Base-by-base conservation (phyloP, 129 eudicot species). In the Deinandra increscens region DNA sequence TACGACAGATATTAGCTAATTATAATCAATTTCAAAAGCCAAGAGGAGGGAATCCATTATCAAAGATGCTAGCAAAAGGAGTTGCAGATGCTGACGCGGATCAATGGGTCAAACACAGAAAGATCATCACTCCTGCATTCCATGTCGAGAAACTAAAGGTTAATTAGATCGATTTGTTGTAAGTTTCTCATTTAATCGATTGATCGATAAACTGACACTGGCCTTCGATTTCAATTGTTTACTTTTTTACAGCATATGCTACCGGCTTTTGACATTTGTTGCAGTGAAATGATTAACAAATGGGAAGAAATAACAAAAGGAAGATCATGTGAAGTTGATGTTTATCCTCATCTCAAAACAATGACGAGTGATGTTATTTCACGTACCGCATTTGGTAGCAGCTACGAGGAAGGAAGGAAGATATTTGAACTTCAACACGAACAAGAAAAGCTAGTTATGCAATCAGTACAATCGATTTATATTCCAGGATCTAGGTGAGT, bases 41-140 rank as follows among this genome's bases (percentile, higher is more conserved):
- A 46, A 48, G n/a, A n/a, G n/a, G 65, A 65, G 72, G 79, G 3
- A 75, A 79, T 50, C 83, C 83, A 6, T 38, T 73, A 23, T 14
- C 62, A 4, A 67, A 50, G 58, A 6, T 66, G 75, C 38, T 79
- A 14, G 60, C 58, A 7, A 66, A 22, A 53, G 83, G 83, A 5
- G 42, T 79, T 4, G 78, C 45, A 36, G 67, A 43, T 8, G 54
- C 36, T 51, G 83, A 79, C 10, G 75, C 75, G 13, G 70, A 79
- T 45, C 59, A 79, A 60, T 79, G 83, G 83, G 75, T 45, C 20
- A 74, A 79, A 79, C 75, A 73, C 15, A 67, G 79, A 60, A 73
- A 66, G 34, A 66, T 79, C 8, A 66, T 78, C 67, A 72, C 42
- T 78, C n/a, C n/a, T n/a, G n/a, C n/a, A n/a, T n/a, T n/a, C n/a